A percentile compares a stretch with the other conserved stretches of the same genome.
Conservation (phyloP, 768 basidiomycete genomes). For the Hericium coralloides region DNA sequence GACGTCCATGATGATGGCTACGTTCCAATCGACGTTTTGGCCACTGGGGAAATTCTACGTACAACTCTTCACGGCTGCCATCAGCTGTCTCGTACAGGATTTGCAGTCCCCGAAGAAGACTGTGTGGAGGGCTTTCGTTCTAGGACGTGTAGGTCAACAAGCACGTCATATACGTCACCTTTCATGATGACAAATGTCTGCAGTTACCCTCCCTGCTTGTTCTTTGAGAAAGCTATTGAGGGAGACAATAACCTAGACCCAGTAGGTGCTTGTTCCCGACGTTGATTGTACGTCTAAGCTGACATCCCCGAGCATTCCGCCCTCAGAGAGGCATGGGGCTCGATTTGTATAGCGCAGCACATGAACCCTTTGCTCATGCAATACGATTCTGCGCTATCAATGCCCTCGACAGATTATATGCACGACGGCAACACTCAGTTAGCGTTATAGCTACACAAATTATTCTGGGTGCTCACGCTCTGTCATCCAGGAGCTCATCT, state of each 20-base stretch:
- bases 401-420: too few species aligned
- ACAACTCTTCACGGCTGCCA: constrained; percentile 55
- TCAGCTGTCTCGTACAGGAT: constrained; percentile 53
- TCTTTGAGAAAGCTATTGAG: constrained; percentile 48
- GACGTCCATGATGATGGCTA: constrained; percentile 44
- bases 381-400: constrained; percentile 9
- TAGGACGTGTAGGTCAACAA: constrained; percentile 50
- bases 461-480: too few species aligned
- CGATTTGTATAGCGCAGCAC: constrained; percentile 6
- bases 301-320: constrained; percentile 6
- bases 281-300: background rate
- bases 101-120: constrained; percentile 23
- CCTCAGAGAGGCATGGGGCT: constrained; percentile 10
- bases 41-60: constrained; percentile 56
- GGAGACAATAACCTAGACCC: constrained; percentile 47
- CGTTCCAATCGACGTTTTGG: constrained; percentile 57
- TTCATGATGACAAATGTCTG: constrained; percentile 1
- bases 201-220: constrained; percentile 57
- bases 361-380: constrained; percentile 5
- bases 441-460: too few species aligned
- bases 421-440: too few species aligned
- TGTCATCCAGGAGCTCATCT: background rate
- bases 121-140: constrained; percentile 60
- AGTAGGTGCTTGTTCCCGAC: constrained; percentile 29
- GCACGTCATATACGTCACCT: background rate